Evolutionary conservation across 176 grass and related monocot genomes (phyloP), one percentile per base, ranked within the genome.

Genomic region (Triticum monococcum): DNA sequence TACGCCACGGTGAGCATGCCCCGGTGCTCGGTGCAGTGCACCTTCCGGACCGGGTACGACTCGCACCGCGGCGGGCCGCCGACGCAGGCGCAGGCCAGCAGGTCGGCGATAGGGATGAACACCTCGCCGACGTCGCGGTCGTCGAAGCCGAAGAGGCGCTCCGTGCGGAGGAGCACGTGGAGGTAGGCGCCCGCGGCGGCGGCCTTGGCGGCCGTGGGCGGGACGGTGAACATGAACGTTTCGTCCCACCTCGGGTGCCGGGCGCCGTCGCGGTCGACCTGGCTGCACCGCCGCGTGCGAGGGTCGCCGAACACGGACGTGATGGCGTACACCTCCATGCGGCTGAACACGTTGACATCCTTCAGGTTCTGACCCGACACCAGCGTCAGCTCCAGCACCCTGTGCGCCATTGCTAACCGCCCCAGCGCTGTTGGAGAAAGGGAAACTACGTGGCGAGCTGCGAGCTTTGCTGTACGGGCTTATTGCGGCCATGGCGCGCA

Each of bases 101-200:
- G 78, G 24, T 90, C 88, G 24, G 48, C 35, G 1, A 90, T 22
- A 9, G 83, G 88, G 32, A 90, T 20, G 70, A 13, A 64, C 7
- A 86, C 83, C 77, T 81, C 83, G 32, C 92, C 92, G 45, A 94
- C 75, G 59, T 94, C 68, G 48, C 79, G 67, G 83, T 87, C 86
- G 35, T 65, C 74, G 40, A 91, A 52, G 59, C 33, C 7, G 23
- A 75, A 75, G 72, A 75, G 40, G 73, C 89, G 89, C 33, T 91
- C 68, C 6, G 89, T 50, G 77, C 92, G 92, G 72, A 94, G 79
- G 35, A 89, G 60, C 40, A 94, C 60, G 80, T 84, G 79, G 63
- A 93, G 60, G 78, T 36, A 75, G 63, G 63, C 79, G 25, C 17
- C 62, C 14, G 50, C 10, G 9, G 9, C 32, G 6, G 57, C 12